These are phyloP conservation scores for Camellia oleifera DNA, from an alignment of 179 eudicot genomes.

Conservation along the genomic window DNA sequence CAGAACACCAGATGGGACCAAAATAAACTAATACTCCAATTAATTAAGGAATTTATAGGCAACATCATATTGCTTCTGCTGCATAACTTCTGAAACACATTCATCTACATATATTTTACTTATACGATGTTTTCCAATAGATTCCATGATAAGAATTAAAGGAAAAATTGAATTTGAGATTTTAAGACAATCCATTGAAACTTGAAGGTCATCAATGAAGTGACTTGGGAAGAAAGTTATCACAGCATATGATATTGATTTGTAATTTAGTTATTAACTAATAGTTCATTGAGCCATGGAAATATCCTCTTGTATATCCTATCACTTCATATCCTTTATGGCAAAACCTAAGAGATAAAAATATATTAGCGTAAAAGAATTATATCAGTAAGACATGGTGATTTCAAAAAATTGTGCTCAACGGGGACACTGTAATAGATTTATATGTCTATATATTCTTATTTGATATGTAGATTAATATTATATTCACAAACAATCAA, in stretches of 20 bases:
- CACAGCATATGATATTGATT: neutral
- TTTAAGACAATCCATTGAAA: too few species aligned
- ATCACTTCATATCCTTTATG: neutral
- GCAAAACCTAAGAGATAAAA: neutral
- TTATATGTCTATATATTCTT: too few species aligned
- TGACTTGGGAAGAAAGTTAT: neutral
- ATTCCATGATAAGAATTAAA: too few species aligned
- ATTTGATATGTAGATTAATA: too few species aligned
- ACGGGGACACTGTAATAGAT: too few species aligned
- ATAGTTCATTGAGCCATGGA: slow-evolving; percentile 1
- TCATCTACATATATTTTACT: too few species aligned
- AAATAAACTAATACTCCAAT: neutral
- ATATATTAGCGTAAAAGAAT: neutral
- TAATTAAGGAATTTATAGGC: neutral
- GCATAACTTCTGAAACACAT: too few species aligned
- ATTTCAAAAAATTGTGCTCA: neutral
- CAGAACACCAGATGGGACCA: neutral
- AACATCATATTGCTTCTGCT: neutral
- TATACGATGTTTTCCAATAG: too few species aligned
- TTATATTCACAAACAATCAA: too few species aligned
- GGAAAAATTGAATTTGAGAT: too few species aligned
- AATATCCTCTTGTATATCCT: neutral
- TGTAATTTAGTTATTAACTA: neutral
- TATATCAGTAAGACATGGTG: neutral
- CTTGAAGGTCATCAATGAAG: too few species aligned